phyloP scores from a whole-genome alignment of 371 early-diverging fungal genomes.

The Mortierella sp. region DNA sequence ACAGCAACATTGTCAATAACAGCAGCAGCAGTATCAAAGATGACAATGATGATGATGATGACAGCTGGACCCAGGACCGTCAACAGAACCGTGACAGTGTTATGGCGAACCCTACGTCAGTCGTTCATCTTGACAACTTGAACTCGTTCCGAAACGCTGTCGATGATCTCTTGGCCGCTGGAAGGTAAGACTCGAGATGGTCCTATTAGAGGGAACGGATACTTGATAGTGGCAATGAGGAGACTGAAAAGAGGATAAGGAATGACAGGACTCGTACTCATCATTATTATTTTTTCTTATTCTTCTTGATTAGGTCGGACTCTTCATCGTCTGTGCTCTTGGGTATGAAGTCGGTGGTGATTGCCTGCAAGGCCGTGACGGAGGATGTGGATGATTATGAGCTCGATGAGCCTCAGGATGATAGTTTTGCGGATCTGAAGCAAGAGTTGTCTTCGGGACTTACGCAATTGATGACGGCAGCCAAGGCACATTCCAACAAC shows the following conservation, averaged over 20 bases:
- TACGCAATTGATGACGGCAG: constrained; percentile 74
- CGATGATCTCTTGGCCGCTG: constrained; percentile 78
- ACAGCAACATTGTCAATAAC: background rate
- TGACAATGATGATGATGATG: constrained; percentile 7
- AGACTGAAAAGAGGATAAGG: no score
- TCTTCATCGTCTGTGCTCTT: constrained; percentile 77
- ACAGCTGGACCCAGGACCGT: constrained; percentile 38
- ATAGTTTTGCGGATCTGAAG: constrained; percentile 59
- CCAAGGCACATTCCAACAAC: constrained; percentile 78
- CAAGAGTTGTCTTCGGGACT: constrained; percentile 72
- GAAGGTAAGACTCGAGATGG: constrained; percentile 57
- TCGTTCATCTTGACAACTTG: constrained; percentile 52
- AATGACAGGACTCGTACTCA: no score
- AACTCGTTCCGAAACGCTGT: constrained; percentile 84
- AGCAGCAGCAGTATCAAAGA: background rate
- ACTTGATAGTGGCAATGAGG: no score
- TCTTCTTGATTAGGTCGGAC: constrained; percentile 59
- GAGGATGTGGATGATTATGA: constrained; percentile 81
- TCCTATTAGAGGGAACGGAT: no score
- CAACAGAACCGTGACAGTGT: constrained; percentile 36
- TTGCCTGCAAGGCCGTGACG: constrained; percentile 83
- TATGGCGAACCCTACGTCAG: constrained; percentile 39
- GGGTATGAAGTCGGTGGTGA: constrained; percentile 85
- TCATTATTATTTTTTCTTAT: no score
- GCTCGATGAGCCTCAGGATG: constrained; percentile 49